A percentile compares a stretch with the other conserved stretches of the same genome.
Conservation (phyloP, 1,139 yeast genomes). For the Wickerhamomyces sp. region DNA sequence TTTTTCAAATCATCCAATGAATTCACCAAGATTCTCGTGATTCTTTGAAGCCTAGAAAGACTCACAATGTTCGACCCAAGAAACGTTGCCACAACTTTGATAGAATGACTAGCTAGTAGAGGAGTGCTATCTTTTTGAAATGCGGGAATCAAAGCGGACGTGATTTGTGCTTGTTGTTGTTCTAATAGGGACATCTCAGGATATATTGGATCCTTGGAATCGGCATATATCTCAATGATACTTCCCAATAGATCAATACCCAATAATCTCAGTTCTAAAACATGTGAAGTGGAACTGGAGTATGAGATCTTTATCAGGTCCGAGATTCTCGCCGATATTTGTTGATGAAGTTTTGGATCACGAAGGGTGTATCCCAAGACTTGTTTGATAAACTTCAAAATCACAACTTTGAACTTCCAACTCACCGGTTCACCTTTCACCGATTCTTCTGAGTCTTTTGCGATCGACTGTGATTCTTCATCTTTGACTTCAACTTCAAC, state of each 20-base stretch:
- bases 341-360: conserved; percentile 36
- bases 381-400: conserved; percentile 53
- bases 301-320: conserved; percentile 81
- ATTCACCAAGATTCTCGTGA: conserved; percentile 60
- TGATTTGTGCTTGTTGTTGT: conserved; percentile 92
- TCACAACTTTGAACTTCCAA: conserved; percentile 28
- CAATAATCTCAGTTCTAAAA: conserved; percentile 52
- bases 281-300: conserved; percentile 72
- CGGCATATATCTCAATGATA: conserved; percentile 41
- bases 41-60: conserved; percentile 47
- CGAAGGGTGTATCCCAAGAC: conserved; percentile 40
- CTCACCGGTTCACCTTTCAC: conserved; percentile 23
- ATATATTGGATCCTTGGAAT: conserved; percentile 65
- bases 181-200: conserved; percentile 71
- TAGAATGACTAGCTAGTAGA: conserved; percentile 70
- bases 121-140: conserved; percentile 72
- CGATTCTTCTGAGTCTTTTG: conserved; percentile 24
- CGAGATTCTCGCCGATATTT: conserved; percentile 48
- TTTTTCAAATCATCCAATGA: conserved; percentile 53
- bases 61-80: conserved; percentile 52
- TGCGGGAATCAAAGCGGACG: conserved; percentile 88
- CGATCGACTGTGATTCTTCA: conserved; percentile 42
- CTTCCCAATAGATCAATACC: conserved; percentile 70
- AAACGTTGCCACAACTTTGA: conserved; percentile 75
- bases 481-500: conserved; percentile 29